Conservation (phyloP, 2,329 filamentous ascomycete genomes). For the Chrysoporthe deuterocubensis region DNA sequence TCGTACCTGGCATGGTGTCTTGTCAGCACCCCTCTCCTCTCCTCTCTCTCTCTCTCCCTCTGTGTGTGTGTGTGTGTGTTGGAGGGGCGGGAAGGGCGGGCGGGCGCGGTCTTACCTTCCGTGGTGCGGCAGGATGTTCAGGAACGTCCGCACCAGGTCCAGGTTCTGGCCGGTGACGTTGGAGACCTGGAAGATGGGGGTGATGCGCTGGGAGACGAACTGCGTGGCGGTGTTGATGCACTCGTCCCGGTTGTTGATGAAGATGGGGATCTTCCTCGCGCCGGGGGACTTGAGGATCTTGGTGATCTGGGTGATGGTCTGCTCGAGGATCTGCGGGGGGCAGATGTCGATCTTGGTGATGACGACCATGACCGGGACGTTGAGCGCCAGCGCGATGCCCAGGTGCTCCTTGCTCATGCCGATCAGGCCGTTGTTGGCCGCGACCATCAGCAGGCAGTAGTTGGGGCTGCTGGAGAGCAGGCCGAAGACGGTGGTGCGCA, state of each 20-base stretch:
- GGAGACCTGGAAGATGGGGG: conserved; percentile 96
- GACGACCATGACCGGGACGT: conserved; percentile 97
- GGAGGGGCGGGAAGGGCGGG: too few species aligned
- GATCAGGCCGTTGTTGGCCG: conserved; percentile 94
- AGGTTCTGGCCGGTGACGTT: conserved; percentile 95
- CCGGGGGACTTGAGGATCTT: conserved; percentile 94
- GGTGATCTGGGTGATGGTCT: conserved; percentile 89
- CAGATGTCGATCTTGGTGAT: conserved; percentile 99
- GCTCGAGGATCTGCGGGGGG: conserved; percentile 89
- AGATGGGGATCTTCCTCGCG: conserved; percentile 92
- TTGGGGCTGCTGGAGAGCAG: conserved; percentile 93
- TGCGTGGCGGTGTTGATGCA: conserved; percentile 95
- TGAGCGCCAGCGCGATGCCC: conserved; percentile 90
- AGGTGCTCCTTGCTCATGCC: conserved; percentile 99
- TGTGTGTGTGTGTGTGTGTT: too few species aligned
- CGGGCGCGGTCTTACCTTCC: conserved; percentile 51
- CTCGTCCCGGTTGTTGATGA: conserved; percentile 89
- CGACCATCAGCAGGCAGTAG: conserved; percentile 97
- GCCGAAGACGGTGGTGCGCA: conserved; percentile 95
- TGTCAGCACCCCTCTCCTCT: neutral
- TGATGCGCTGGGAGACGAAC: conserved; percentile 93
- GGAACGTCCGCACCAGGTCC: conserved; percentile 86
- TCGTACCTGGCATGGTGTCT: conserved; percentile 65
- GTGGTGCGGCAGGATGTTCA: conserved; percentile 94
- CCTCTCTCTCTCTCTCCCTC: too few species aligned